phyloP scores from a whole-genome alignment of 441 rosid genomes.

The Capsella rubella region DNA sequence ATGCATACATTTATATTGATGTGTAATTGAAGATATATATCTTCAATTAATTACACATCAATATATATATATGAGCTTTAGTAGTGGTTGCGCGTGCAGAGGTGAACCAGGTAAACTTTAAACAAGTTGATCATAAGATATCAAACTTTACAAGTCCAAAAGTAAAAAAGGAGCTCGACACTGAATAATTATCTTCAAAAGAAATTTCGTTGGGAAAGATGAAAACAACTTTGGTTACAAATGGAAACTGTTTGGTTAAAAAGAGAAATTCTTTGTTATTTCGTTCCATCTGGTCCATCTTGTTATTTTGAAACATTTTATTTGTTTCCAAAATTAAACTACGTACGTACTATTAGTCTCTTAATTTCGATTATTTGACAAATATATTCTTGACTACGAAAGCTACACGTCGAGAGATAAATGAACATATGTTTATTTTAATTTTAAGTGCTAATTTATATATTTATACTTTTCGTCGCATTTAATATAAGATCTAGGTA shows the following conservation, averaged over 20 bases:
- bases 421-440: neutral
- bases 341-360: neutral
- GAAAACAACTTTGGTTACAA: neutral
- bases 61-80: neutral
- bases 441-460: neutral
- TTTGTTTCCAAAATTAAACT: neutral
- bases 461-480: neutral
- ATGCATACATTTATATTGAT: conserved; percentile 23
- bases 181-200: neutral
- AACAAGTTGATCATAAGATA: conserved; percentile 39
- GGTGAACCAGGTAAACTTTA: conserved; percentile 42
- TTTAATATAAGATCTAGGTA: conserved; percentile 35
- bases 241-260: conserved; percentile 10
- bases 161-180: conserved; percentile 29
- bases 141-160: conserved; percentile 26
- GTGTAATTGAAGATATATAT: conserved; percentile 3
- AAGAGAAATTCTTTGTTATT: neutral
- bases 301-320: neutral
- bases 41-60: no score
- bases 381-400: conserved; percentile 20
- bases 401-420: conserved; percentile 32
- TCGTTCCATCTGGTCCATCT: conserved; percentile 12
- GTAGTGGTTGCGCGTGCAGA: conserved; percentile 47
- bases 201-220: conserved; percentile 16
- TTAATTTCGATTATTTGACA: neutral